phyloP scores from a whole-genome alignment of 176 grass and related monocot species.

The Alloteropsis semialata region DNA sequence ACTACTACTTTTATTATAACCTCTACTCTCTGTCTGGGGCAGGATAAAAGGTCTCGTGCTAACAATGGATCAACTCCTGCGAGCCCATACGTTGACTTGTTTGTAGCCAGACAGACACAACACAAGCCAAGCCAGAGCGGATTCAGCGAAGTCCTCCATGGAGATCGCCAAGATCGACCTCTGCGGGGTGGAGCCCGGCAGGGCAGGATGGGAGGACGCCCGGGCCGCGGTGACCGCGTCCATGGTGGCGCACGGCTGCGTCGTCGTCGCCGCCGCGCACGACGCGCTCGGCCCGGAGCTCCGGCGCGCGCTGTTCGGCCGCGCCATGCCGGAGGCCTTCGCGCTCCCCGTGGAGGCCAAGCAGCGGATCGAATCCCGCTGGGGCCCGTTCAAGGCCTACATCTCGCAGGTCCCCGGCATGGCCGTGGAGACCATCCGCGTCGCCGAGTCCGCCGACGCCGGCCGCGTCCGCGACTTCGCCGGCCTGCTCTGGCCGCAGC shows the following conservation, averaged over 20 bases:
- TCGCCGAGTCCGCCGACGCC: conserved; percentile 33
- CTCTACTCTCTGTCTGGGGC: too few species aligned
- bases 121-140: not conserved
- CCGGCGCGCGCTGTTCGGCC: conserved; percentile 36
- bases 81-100: not conserved
- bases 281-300: conserved; percentile 33
- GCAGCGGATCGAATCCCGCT: conserved; percentile 3
- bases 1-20: too few species aligned
- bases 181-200: conserved; percentile 9
- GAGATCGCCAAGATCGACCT: conserved; percentile 34
- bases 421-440: conserved; percentile 43
- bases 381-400: conserved; percentile 21
- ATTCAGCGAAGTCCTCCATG: not conserved
- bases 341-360: conserved; percentile 45
- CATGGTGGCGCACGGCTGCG: conserved; percentile 48
- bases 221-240: conserved; percentile 39
- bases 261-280: conserved; percentile 36
- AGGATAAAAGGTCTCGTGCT: not conserved
- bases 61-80: not conserved
- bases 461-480: conserved; percentile 21
- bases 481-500: conserved; percentile 29
- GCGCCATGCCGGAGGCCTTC: conserved; percentile 45
- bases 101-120: not conserved
- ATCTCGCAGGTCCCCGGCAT: conserved; percentile 28
- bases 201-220: conserved; percentile 28